These are phyloP conservation scores for Striga hermonthica DNA, from an alignment of 305 asterid genomes.

Conservation along the genomic window DNA sequence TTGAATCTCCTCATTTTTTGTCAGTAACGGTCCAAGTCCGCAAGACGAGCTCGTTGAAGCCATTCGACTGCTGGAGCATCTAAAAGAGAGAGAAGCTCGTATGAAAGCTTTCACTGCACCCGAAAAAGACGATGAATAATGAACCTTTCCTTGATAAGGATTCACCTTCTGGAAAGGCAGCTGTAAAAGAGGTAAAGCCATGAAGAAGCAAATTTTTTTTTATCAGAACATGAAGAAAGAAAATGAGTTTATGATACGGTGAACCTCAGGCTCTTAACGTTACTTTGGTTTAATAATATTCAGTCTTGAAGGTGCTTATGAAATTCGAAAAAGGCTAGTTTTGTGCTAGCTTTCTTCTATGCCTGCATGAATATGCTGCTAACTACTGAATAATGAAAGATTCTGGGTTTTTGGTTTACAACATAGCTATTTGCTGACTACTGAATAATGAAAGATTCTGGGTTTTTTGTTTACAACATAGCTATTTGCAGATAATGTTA, in stretches of 20 bases:
- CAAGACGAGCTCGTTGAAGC: slow-evolving; percentile 77
- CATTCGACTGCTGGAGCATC: slow-evolving; percentile 46
- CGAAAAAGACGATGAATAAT: slow-evolving; percentile 25
- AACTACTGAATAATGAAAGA: slow-evolving; percentile 3
- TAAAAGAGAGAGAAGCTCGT: slow-evolving; percentile 54
- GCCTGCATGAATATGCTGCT: background rate
- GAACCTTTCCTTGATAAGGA: slow-evolving; percentile 16
- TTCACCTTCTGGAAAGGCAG: slow-evolving; percentile 10
- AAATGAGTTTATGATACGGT: background rate
- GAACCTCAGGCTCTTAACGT: background rate
- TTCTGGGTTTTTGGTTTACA: background rate
- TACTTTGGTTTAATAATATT: no score
- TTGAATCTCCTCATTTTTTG: slow-evolving; percentile 31
- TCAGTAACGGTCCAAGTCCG: slow-evolving; percentile 69
- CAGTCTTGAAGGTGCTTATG: no score
- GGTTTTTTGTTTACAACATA: background rate
- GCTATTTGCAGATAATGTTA: no score
- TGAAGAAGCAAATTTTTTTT: background rate
- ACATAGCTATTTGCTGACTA: background rate
- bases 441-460: background rate
- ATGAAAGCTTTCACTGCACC: slow-evolving; percentile 53
- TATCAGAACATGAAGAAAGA: background rate
- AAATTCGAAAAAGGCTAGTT: background rate
- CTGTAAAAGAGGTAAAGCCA: slow-evolving; percentile 31
- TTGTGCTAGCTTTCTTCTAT: background rate